Percentiles rank a stretch among this genome's conserved stretches.
Conservation (phyloP, 768 basidiomycete species). For the Cubamyces sp. region DNA sequence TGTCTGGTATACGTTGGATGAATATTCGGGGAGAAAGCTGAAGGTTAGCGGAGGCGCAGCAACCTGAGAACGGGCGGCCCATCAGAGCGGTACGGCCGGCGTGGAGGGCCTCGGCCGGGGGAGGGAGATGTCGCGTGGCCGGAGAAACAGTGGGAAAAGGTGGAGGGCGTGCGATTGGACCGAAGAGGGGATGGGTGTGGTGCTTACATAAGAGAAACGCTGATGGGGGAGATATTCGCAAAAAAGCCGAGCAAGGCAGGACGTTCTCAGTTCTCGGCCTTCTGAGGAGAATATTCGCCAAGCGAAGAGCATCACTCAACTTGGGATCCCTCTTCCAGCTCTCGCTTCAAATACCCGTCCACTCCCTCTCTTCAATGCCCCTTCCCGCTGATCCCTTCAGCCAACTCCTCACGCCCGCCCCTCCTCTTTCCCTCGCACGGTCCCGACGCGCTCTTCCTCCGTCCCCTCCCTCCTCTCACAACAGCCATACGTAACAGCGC, state of each 20-base stretch:
- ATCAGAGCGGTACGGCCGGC: too few relatives aligned
- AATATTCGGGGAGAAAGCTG: not conserved
- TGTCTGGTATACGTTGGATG: not conserved
- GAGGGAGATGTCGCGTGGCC: slow-evolving; percentile 7
- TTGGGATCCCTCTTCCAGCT: slow-evolving; percentile 14
- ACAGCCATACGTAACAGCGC: slow-evolving; percentile 9
- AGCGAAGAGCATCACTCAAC: not conserved
- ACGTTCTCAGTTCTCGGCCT: slow-evolving; percentile 1
- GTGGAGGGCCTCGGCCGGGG: too few relatives aligned
- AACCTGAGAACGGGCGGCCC: not conserved
- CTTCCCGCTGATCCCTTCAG: slow-evolving; percentile 23
- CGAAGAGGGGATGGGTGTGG: slow-evolving; percentile 2
- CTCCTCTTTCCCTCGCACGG: not conserved
- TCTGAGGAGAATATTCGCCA: slow-evolving; percentile 13
- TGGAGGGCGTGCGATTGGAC: slow-evolving; percentile 10
- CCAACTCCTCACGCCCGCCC: not conserved
- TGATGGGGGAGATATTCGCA: not conserved
- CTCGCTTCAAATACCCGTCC: slow-evolving; percentile 22
- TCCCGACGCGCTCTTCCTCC: not conserved
- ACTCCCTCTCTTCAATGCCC: not conserved
- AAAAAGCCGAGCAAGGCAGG: not conserved
- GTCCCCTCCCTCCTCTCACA: not conserved
- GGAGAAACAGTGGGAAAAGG: slow-evolving; percentile 5
- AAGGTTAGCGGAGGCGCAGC: slow-evolving; percentile 1
- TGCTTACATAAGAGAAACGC: slow-evolving; percentile 6